Conservation (phyloP, 768 basidiomycete species). For the Podaxis mareebaensis region DNA sequence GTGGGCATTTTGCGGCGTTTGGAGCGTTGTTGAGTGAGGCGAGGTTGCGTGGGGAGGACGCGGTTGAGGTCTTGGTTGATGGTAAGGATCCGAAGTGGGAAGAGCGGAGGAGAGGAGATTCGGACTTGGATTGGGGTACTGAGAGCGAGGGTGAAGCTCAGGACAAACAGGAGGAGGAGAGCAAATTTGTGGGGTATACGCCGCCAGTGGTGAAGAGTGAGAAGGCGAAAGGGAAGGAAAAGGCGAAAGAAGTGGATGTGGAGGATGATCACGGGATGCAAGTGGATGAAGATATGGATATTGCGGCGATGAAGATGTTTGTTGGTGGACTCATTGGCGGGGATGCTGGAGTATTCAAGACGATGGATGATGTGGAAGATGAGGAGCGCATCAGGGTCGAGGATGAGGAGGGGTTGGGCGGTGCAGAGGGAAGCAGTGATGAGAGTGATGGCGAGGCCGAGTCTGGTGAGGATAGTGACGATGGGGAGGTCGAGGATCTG, state of each 20-base stretch:
- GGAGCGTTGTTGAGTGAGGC: slow-evolving; percentile 60
- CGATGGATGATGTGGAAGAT: slow-evolving; percentile 71
- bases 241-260: slow-evolving; percentile 20
- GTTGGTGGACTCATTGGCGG: slow-evolving; percentile 45
- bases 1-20: slow-evolving; percentile 43
- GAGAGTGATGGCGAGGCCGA: slow-evolving; percentile 22
- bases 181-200: slow-evolving; percentile 29
- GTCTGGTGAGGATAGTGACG: slow-evolving; percentile 30
- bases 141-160: slow-evolving; percentile 36
- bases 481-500: slow-evolving; percentile 28
- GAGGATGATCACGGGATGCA: slow-evolving; percentile 55
- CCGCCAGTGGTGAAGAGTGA: slow-evolving; percentile 21
- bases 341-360: slow-evolving; percentile 47
- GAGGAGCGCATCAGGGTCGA: slow-evolving; percentile 47
- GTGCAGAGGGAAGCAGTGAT: slow-evolving; percentile 26
- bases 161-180: slow-evolving; percentile 27
- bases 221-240: slow-evolving; percentile 22
- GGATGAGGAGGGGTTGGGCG: slow-evolving; percentile 41
- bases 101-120: slow-evolving; percentile 61
- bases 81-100: slow-evolving; percentile 39
- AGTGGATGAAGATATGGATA: slow-evolving; percentile 53
- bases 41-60: slow-evolving; percentile 42
- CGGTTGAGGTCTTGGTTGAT: slow-evolving; percentile 27
- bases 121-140: slow-evolving; percentile 70
- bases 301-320: slow-evolving; percentile 55